phyloP scores from a whole-genome alignment of 192 early-diverging fungal genomes.

The Phycomyces nitens region DNA sequence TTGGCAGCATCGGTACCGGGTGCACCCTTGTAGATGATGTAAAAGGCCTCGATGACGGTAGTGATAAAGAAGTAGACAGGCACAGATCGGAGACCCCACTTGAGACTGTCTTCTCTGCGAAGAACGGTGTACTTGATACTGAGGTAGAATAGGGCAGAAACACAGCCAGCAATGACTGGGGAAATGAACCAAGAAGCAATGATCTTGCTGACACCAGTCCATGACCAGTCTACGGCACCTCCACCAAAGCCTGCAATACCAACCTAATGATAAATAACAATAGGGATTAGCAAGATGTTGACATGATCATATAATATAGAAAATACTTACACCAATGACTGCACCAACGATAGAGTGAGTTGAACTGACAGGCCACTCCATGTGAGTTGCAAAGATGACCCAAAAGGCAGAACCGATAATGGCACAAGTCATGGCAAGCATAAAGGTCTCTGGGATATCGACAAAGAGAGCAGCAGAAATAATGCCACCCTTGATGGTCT shows the following conservation, averaged over 20 bases:
- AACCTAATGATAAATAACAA: conserved; percentile 13
- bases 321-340: conserved; percentile 48
- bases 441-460: conserved; percentile 66
- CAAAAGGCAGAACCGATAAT: conserved; percentile 70
- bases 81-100: conserved; percentile 61
- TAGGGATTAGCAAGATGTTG: too few relatives aligned
- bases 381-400: conserved; percentile 67
- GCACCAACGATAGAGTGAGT: conserved; percentile 85
- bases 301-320: too few relatives aligned
- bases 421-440: conserved; percentile 83
- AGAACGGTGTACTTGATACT: conserved; percentile 63
- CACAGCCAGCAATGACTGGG: conserved; percentile 60
- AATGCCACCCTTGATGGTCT: conserved; percentile 80
- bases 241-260: conserved; percentile 72
- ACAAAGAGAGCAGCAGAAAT: conserved; percentile 55
- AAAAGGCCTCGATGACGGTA: conserved; percentile 59
- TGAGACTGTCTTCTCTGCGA: conserved; percentile 58
- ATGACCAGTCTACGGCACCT: conserved; percentile 60
- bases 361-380: conserved; percentile 72
- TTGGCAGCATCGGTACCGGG: conserved; percentile 41
- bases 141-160: conserved; percentile 62
- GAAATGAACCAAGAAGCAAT: conserved; percentile 78
- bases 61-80: conserved; percentile 72
- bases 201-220: conserved; percentile 47
- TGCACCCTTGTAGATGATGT: conserved; percentile 70